phyloP scores from a whole-genome alignment of 345 rosid genomes.

The Populus tremula region DNA sequence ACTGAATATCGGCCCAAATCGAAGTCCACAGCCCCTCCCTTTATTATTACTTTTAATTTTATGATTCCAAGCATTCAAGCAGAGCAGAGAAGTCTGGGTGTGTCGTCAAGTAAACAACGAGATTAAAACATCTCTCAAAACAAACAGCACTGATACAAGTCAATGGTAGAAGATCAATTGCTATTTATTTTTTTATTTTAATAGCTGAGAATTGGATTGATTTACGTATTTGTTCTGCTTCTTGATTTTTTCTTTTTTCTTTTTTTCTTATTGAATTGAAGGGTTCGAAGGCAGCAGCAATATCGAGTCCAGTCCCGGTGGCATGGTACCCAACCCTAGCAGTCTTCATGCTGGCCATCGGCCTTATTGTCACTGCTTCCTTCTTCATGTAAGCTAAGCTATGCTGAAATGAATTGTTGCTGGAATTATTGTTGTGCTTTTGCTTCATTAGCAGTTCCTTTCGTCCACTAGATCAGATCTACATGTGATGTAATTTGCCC shows the following conservation, averaged over 20 bases:
- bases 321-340: conserved; percentile 65
- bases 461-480: not conserved
- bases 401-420: not conserved
- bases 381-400: conserved; percentile 69
- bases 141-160: not conserved
- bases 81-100: not conserved
- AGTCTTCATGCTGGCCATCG: conserved; percentile 56
- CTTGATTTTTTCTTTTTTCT: not conserved
- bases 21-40: not conserved
- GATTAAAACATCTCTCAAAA: not conserved
- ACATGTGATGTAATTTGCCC: not conserved
- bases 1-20: not conserved
- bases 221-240: not conserved
- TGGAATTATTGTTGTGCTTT: too few species aligned
- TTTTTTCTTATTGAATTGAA: conserved; percentile 14
- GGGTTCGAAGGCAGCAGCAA: conserved; percentile 57
- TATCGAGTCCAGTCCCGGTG: conserved; percentile 73
- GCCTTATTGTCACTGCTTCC: conserved; percentile 69
- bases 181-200: not conserved
- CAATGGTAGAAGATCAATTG: not conserved
- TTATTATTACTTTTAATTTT: not conserved
- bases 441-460: not conserved
- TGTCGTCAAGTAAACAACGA: not conserved
- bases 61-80: not conserved
- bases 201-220: not conserved